phyloP scores from a whole-genome alignment of 805 yeast species.

The Schizosaccharomyces osmophilus region DNA sequence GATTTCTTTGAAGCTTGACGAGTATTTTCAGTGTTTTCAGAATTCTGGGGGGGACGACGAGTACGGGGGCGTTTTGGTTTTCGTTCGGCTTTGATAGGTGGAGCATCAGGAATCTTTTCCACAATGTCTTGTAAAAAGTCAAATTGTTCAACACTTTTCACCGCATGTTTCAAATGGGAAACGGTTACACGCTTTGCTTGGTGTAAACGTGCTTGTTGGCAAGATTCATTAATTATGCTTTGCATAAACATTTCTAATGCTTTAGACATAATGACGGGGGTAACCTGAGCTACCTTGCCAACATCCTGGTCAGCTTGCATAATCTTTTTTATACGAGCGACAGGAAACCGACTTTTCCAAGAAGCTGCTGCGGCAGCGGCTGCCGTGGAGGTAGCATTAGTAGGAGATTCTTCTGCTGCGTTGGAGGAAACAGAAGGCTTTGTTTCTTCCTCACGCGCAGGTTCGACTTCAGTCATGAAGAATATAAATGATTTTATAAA shows the following conservation, averaged over 20 bases:
- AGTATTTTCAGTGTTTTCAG: background rate
- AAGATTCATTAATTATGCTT: slow-evolving; percentile 62
- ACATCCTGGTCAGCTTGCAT: slow-evolving; percentile 97
- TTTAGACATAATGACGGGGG: slow-evolving; percentile 92
- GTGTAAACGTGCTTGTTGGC: slow-evolving; percentile 45
- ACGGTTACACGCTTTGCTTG: slow-evolving; percentile 67
- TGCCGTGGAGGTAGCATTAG: background rate
- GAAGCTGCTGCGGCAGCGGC: background rate
- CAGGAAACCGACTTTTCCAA: slow-evolving; percentile 1
- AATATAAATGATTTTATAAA: too few relatives aligned
- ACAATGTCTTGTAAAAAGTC: slow-evolving; percentile 71
- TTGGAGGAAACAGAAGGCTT: background rate
- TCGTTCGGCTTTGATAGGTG: slow-evolving; percentile 5
- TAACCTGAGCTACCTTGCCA: slow-evolving; percentile 95
- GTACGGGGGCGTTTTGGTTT: background rate
- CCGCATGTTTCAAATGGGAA: slow-evolving; percentile 61
- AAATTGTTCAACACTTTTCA: slow-evolving; percentile 65
- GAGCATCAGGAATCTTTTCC: slow-evolving; percentile 29
- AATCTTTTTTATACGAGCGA: slow-evolving; percentile 74
- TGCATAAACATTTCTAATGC: slow-evolving; percentile 84
- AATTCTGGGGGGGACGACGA: background rate
- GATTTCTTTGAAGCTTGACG: background rate
- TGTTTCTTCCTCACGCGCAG: too few relatives aligned
- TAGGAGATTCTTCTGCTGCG: background rate
- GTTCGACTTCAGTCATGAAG: too few relatives aligned